phyloP scores from a whole-genome alignment of 1,284 basidiomycete genomes.

The Salmacisia buchloeana region DNA sequence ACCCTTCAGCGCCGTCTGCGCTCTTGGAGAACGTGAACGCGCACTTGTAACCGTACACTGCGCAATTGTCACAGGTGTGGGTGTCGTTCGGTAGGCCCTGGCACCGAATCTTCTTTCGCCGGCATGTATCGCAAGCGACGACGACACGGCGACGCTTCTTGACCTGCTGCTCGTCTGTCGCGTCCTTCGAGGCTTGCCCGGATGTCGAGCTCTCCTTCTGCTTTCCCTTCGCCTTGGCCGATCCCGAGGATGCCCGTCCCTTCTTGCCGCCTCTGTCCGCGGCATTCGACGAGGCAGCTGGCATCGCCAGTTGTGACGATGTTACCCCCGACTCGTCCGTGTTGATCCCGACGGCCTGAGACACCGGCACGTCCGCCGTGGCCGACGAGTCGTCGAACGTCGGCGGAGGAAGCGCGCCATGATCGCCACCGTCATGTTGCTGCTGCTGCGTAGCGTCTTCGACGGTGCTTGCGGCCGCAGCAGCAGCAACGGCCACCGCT shows the following conservation, averaged over 20 bases:
- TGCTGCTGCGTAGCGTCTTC: no score
- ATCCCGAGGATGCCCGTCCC: not conserved
- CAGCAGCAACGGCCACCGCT: no score
- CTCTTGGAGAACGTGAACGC: not conserved
- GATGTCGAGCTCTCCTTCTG: not conserved
- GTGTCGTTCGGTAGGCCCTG: slow-evolving; percentile 35
- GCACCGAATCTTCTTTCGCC: slow-evolving; percentile 42
- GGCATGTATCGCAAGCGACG: slow-evolving; percentile 40
- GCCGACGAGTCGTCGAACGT: no score
- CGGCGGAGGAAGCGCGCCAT: no score
- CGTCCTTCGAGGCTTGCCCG: no score
- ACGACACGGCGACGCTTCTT: slow-evolving; percentile 32
- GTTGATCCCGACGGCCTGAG: no score
- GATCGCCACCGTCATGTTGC: no score
- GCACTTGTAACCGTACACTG: slow-evolving; percentile 14
- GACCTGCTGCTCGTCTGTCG: not conserved
- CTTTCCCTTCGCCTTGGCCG: not conserved
- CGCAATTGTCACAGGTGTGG: slow-evolving; percentile 32
- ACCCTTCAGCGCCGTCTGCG: not conserved
- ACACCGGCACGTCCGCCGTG: no score
- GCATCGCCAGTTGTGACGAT: no score
- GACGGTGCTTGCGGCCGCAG: no score
- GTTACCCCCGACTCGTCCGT: no score
- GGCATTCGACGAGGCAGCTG: not conserved
- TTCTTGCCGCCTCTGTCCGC: not conserved